Conservation (phyloP, 495 filamentous ascomycete genomes). For the Lindgomyces ingoldianus region DNA sequence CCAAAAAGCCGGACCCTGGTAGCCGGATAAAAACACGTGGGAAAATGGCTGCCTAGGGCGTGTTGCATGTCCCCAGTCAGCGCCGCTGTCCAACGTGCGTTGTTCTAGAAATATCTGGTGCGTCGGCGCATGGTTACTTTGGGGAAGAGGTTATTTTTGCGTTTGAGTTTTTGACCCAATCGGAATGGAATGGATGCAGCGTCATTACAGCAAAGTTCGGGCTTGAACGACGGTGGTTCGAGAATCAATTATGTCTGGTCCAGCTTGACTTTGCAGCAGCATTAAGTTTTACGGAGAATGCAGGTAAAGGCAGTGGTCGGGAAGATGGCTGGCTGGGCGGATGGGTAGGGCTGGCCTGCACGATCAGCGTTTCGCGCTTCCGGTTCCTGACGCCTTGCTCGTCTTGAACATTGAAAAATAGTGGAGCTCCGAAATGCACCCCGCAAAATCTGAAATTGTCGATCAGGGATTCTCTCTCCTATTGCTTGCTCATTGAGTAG, state of each 20-base stretch:
- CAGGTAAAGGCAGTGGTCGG: no score
- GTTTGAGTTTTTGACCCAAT: not conserved
- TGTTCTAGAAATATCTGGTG: not conserved
- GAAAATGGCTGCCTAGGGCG: not conserved
- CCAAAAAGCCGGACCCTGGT: no score
- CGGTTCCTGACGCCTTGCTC: not conserved
- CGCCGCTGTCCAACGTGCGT: not conserved
- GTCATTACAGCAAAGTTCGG: not conserved
- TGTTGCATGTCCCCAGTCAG: not conserved
- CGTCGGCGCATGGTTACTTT: no score
- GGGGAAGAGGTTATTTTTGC: no score
- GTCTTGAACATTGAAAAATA: not conserved
- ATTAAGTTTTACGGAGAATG: no score
- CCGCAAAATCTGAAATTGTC: not conserved
- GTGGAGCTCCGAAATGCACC: no score
- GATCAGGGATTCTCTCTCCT: no score
- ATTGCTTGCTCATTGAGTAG: no score
- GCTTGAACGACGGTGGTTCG: not conserved
- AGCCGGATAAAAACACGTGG: not conserved
- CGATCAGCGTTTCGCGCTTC: not conserved
- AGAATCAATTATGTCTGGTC: not conserved
- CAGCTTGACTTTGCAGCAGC: no score
- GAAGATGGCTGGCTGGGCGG: no score
- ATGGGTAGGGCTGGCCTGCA: not conserved
- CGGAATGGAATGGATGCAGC: not conserved